Percentiles rank a stretch among this genome's conserved stretches.
phyloP scores from a whole-genome alignment of 345 rosid genomes.

The Isatis tinctoria region DNA sequence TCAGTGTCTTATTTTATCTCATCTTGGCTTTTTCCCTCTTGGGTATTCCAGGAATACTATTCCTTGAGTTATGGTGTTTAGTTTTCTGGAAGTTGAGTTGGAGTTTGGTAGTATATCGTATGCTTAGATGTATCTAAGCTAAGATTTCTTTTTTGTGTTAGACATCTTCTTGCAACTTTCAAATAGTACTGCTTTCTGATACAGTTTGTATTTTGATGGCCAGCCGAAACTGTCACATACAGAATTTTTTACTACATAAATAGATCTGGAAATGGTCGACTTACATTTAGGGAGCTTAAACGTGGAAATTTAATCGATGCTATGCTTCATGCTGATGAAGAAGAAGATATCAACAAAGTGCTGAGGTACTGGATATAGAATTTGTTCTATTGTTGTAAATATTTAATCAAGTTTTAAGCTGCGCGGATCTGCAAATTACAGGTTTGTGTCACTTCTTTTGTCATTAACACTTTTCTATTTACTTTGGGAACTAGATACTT shows the following conservation, averaged over 20 bases:
- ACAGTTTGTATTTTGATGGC: slow-evolving; percentile 22
- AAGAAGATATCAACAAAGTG: slow-evolving; percentile 98
- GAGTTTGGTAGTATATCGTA: not conserved
- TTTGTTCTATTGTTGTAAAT: not conserved
- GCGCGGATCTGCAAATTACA: not conserved
- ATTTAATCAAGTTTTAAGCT: not conserved
- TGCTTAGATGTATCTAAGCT: not conserved
- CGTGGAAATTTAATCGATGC: slow-evolving; percentile 85
- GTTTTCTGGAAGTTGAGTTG: not conserved
- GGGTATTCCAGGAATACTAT: too few relatives aligned
- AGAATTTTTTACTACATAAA: slow-evolving; percentile 90
- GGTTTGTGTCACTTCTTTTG: not conserved
- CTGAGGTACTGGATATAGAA: slow-evolving; percentile 52
- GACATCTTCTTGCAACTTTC: not conserved
- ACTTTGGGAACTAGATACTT: slow-evolving; percentile 57
- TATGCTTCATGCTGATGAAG: slow-evolving; percentile 92
- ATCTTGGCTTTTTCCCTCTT: not conserved
- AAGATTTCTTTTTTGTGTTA: not conserved
- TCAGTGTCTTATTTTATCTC: not conserved
- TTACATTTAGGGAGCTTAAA: slow-evolving; percentile 85
- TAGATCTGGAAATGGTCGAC: slow-evolving; percentile 85
- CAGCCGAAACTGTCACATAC: slow-evolving; percentile 98
- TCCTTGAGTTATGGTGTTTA: not conserved
- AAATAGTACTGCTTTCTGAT: slow-evolving; percentile 1
- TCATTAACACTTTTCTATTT: not conserved